Evolutionary conservation across 768 basidiomycete species (phyloP), one percentile per base, ranked within the genome.

Genomic region (Auriscalpium orientale): DNA sequence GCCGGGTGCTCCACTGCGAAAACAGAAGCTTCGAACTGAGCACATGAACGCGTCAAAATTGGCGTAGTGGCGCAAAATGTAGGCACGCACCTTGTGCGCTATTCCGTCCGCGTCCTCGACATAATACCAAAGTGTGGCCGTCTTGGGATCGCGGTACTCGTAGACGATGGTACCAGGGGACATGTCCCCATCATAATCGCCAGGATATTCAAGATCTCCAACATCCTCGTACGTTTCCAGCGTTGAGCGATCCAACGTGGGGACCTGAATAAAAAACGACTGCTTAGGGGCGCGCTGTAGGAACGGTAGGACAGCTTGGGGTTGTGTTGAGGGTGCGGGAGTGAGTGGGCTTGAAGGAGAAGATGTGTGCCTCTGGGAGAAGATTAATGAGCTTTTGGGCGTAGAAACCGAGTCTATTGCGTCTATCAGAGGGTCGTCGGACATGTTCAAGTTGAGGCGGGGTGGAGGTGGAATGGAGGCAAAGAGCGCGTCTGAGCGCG

Each of bases 71-170:
- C 15, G 16, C 40, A 28, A 45, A 7, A n/a, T 16, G 5, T 22
- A 20, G 11, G 20, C 16, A 54, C 56, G 46, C 46, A 62, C 61
- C 38, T 54, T 62, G 37, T 58, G 52, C 7, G 46, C 50, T n/a
- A 58, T 36, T n/a, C 55, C 60, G 20, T 54, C 50, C 11, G 35
- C 54, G 22, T 50, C 46, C 36, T 53, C 46, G 38, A 55, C 57
- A 51, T 56, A 63, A 54, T 61, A 63, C 59, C 60, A 63, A 16
- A 54, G 50, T 22, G 46, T 51, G 37, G 51, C 7, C 18, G 44
- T 37, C 28, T 28, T 28, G 28, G 28, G 28, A 6, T 63, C 53
- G 15, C 51, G 51, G 40, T 63, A 62, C 36, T 61, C 60, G 22
- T 57, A 57, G 16, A 62, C 34, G 15, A 62, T 44, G 33, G 35